Conservation (phyloP, 2,329 filamentous ascomycete genomes). For the Aspergillus pseudoviridinutans region DNA sequence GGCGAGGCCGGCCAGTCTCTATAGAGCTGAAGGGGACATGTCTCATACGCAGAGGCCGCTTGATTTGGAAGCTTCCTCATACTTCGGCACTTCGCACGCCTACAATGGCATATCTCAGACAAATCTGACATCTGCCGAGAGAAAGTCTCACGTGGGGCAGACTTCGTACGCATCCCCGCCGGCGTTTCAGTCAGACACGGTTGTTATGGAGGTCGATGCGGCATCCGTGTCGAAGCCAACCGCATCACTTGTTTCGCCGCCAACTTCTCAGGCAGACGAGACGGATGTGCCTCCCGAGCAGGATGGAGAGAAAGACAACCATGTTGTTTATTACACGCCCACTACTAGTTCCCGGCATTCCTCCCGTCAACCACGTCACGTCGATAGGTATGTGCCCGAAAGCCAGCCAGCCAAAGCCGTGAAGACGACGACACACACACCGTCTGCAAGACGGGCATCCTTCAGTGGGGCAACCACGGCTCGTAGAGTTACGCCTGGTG, state of each 20-base stretch:
- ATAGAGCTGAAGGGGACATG: constrained; percentile 15
- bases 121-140: constrained; percentile 12
- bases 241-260: constrained; percentile 42
- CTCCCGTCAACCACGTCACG: constrained; percentile 41
- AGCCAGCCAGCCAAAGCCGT: constrained; percentile 19
- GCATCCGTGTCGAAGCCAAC: constrained; percentile 29
- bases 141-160: constrained; percentile 20
- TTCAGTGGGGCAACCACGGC: constrained; percentile 15
- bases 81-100: constrained; percentile 5
- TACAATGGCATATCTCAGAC: constrained; percentile 9
- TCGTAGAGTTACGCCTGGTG: constrained; percentile 26
- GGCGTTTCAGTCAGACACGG: constrained; percentile 31
- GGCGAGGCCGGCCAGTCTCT: constrained; percentile 18
- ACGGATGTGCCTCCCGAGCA: constrained; percentile 33
- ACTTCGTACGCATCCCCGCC: constrained; percentile 36
- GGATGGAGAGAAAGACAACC: constrained; percentile 28
- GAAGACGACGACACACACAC: constrained; percentile 22
- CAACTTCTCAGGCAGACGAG: constrained; percentile 42
- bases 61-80: constrained; percentile 8
- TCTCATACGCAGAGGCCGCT: constrained; percentile 6
- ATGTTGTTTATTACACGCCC: constrained; percentile 31
- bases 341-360: constrained; percentile 42
- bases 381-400: constrained; percentile 39
- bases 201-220: constrained; percentile 25
- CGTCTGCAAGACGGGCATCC: constrained; percentile 21